Conservation (phyloP, 2,329 filamentous ascomycete species). For the Mycocentrospora acerina region DNA sequence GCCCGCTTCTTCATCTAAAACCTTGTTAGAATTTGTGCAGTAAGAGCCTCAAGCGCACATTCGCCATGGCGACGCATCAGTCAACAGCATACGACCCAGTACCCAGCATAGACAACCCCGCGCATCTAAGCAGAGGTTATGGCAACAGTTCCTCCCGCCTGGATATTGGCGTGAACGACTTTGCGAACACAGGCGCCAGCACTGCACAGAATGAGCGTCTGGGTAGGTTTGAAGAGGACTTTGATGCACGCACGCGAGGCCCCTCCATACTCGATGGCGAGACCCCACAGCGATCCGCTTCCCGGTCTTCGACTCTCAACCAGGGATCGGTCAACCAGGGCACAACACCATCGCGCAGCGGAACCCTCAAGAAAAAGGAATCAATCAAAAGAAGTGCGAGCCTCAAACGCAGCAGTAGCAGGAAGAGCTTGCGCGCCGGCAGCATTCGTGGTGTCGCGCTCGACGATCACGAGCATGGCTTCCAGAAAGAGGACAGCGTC, state of each 20-base stretch:
- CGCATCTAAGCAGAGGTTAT: constrained; percentile 40
- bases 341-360: constrained; percentile 58
- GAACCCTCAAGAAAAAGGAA: constrained; percentile 85
- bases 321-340: constrained; percentile 45
- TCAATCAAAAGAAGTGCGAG: constrained; percentile 75
- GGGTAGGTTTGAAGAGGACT: constrained; percentile 68
- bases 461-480: constrained; percentile 68
- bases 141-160: constrained; percentile 26
- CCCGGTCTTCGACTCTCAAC: constrained; percentile 15
- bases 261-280: constrained; percentile 62
- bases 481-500: constrained; percentile 71
- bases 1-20: too few relatives aligned
- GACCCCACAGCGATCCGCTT: constrained; percentile 60
- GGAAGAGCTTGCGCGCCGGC: constrained; percentile 78
- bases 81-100: constrained; percentile 42
- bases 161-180: constrained; percentile 38
- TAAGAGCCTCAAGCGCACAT: constrained; percentile 1
- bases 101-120: constrained; percentile 37
- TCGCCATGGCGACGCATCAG: constrained; percentile 29
- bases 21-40: constrained; percentile 4
- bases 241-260: constrained; percentile 68
- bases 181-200: constrained; percentile 38
- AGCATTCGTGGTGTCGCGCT: constrained; percentile 80
- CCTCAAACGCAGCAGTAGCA: constrained; percentile 76
- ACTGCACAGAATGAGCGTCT: constrained; percentile 29